These are phyloP conservation scores for Tylopilus vinaceipallidus DNA, from an alignment of 768 basidiomycete genomes.

Conservation along the genomic window DNA sequence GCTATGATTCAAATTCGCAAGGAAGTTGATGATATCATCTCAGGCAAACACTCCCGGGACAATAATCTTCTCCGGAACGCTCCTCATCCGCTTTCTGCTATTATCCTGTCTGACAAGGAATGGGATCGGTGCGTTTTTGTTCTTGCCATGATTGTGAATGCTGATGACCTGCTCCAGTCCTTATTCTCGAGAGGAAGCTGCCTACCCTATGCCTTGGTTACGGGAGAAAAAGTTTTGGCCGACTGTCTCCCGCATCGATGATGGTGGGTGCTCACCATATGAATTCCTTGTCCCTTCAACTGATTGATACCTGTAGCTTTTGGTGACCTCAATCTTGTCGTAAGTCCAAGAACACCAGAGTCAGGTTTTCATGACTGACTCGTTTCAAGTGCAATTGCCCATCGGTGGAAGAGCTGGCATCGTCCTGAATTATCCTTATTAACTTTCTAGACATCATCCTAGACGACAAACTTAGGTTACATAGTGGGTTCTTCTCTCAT, in stretches of 20 bases:
- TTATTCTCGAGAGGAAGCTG: slow-evolving; percentile 88
- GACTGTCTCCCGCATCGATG: slow-evolving; percentile 86
- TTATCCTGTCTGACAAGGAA: slow-evolving; percentile 68
- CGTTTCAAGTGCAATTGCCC: slow-evolving; percentile 75
- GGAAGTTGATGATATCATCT: slow-evolving; percentile 85
- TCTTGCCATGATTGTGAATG: background rate
- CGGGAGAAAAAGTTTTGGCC: slow-evolving; percentile 97
- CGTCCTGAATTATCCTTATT: slow-evolving; percentile 23
- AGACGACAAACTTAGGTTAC: slow-evolving; percentile 23
- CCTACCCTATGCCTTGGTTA: slow-evolving; percentile 82
- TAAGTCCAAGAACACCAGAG: slow-evolving; percentile 40
- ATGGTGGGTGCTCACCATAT: slow-evolving; percentile 56
- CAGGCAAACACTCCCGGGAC: slow-evolving; percentile 84
- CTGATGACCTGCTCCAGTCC: slow-evolving; percentile 49
- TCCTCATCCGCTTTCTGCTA: slow-evolving; percentile 81
- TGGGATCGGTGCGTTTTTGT: slow-evolving; percentile 73
- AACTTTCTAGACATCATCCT: slow-evolving; percentile 22
- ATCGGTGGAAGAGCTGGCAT: slow-evolving; percentile 74
- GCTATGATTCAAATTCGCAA: slow-evolving; percentile 96
- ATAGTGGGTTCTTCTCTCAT: slow-evolving; percentile 45
- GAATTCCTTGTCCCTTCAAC: background rate
- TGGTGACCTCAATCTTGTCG: slow-evolving; percentile 88
- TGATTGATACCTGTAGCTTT: slow-evolving; percentile 55
- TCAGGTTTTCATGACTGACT: slow-evolving; percentile 7
- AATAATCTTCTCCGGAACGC: slow-evolving; percentile 94